phyloP scores from a whole-genome alignment of 768 basidiomycete species.

The Xerocomus spinulosus region DNA sequence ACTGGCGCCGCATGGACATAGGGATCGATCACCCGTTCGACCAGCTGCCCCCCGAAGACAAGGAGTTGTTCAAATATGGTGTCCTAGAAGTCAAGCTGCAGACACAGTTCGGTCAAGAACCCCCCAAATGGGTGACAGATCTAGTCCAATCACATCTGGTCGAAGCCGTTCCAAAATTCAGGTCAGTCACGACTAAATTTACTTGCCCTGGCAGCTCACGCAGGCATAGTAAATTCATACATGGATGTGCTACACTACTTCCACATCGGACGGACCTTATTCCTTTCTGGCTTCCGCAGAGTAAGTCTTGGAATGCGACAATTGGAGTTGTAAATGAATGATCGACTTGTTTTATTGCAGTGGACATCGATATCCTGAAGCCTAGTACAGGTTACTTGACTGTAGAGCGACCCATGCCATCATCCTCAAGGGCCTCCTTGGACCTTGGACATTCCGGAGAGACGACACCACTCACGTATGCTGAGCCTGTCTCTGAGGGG shows the following conservation, averaged over 20 bases:
- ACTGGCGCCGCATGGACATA: slow-evolving; percentile 94
- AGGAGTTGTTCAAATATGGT: slow-evolving; percentile 94
- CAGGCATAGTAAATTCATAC: slow-evolving; percentile 77
- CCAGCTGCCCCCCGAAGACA: slow-evolving; percentile 69
- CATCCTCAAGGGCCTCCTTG: slow-evolving; percentile 45
- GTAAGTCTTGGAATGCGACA: slow-evolving; percentile 37
- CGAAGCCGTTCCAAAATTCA: slow-evolving; percentile 97
- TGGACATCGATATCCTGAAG: slow-evolving; percentile 95
- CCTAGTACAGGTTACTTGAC: slow-evolving; percentile 77
- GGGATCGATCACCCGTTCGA: slow-evolving; percentile 91
- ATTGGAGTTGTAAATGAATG: neutral
- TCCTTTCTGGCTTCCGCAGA: slow-evolving; percentile 98
- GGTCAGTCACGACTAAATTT: slow-evolving; percentile 38
- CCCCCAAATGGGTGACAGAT: slow-evolving; percentile 93
- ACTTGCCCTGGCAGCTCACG: slow-evolving; percentile 2
- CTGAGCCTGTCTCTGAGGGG: slow-evolving; percentile 92
- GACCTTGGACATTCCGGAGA: slow-evolving; percentile 41
- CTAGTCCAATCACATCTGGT: slow-evolving; percentile 94
- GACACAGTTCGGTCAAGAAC: slow-evolving; percentile 92
- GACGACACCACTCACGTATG: slow-evolving; percentile 50
- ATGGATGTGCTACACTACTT: slow-evolving; percentile 90
- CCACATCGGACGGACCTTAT: slow-evolving; percentile 93
- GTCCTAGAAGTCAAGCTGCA: slow-evolving; percentile 97
- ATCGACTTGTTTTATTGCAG: slow-evolving; percentile 32
- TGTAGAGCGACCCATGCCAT: slow-evolving; percentile 65